Conservation (phyloP, 192 early-diverging fungal species). For the Dissophora ornata region DNA sequence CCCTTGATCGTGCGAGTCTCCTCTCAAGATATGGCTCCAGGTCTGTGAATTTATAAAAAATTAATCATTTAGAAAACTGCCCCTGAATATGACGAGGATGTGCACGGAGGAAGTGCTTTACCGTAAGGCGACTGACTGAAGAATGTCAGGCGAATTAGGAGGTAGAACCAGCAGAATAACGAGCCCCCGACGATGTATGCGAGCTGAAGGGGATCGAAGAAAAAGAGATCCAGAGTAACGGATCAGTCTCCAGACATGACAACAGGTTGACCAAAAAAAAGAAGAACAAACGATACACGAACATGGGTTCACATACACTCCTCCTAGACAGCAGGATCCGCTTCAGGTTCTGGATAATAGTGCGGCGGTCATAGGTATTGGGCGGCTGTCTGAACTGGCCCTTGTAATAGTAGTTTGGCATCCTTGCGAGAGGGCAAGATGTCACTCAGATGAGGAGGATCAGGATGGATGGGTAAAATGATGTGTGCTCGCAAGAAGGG, state of each 20-base stretch:
- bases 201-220: background rate
- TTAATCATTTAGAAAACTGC: background rate
- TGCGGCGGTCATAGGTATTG: background rate
- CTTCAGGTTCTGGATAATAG: background rate
- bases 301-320: too few species aligned
- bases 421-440: background rate
- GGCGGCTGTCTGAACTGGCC: slow-evolving; percentile 18
- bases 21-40: slow-evolving; percentile 14
- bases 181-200: background rate
- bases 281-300: background rate
- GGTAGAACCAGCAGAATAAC: slow-evolving; percentile 16
- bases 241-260: too few species aligned
- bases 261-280: background rate
- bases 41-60: background rate
- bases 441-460: too few species aligned
- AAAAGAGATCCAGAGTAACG: too few species aligned
- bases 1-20: slow-evolving; percentile 1
- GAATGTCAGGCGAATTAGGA: slow-evolving; percentile 12
- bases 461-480: too few species aligned
- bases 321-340: slow-evolving; percentile 6
- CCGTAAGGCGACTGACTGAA: slow-evolving; percentile 15
- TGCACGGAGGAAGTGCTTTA: too few species aligned
- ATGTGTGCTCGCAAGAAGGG: too few species aligned
- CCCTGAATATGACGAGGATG: too few species aligned
- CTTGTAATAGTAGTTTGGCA: slow-evolving; percentile 20